These are phyloP conservation scores for Biscogniauxia sp. DNA, from an alignment of 2,329 filamentous ascomycete genomes.

Conservation along the genomic window DNA sequence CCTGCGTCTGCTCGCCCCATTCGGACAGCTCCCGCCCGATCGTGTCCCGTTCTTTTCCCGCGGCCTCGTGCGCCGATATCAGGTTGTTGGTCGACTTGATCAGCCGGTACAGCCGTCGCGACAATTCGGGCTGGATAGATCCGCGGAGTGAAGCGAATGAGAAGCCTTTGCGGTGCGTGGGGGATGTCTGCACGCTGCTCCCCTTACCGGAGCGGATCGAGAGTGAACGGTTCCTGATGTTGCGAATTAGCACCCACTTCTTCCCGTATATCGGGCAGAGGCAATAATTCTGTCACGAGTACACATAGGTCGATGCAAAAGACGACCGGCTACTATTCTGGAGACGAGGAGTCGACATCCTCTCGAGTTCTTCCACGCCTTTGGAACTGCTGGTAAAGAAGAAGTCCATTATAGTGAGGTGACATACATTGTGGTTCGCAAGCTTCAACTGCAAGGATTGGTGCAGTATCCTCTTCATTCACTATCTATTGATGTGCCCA, in stretches of 20 bases:
- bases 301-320: slow-evolving; percentile 22
- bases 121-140: slow-evolving; percentile 80
- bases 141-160: slow-evolving; percentile 84
- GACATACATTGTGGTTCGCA: slow-evolving; percentile 26
- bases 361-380: slow-evolving; percentile 28
- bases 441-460: background rate
- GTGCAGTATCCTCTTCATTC: background rate
- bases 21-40: slow-evolving; percentile 92
- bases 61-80: slow-evolving; percentile 79
- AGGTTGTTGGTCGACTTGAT: slow-evolving; percentile 95
- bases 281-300: slow-evolving; percentile 9
- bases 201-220: slow-evolving; percentile 37
- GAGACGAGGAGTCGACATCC: slow-evolving; percentile 18
- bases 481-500: background rate
- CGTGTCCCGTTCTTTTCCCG: slow-evolving; percentile 76
- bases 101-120: slow-evolving; percentile 82
- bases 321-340: slow-evolving; percentile 18
- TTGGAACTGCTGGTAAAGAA: slow-evolving; percentile 27
- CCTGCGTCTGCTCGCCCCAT: slow-evolving; percentile 90
- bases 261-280: background rate
- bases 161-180: slow-evolving; percentile 65
- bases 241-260: slow-evolving; percentile 12
- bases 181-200: slow-evolving; percentile 36
- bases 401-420: slow-evolving; percentile 25
- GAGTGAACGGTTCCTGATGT: slow-evolving; percentile 29